Evolutionary conservation across 345 rosid species (phyloP), one percentile per base, ranked within the genome.

Genomic region (Populus euphratica): DNA sequence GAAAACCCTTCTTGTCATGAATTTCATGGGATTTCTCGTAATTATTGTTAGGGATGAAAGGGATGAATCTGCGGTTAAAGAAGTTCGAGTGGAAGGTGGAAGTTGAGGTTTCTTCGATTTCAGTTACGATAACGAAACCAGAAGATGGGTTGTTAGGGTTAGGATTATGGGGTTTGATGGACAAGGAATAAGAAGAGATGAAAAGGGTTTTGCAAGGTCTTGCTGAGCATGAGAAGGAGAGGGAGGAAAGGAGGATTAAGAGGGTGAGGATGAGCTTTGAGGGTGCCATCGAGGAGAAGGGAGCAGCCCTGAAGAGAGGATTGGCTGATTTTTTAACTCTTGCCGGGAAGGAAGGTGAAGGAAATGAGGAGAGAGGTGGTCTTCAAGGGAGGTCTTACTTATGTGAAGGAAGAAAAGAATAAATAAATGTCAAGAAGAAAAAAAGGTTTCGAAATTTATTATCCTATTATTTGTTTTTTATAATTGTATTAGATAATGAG

Each of bases 161-260:
- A 69, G 88, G 68, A 77, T 66, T 33, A 47, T 69, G 81, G 61
- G 94, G 92, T 56, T 85, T 81, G 81, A 92, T 72, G 79, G 96
- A 85, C 81, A 92, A 76, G 79, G 97, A 80, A 80, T 91, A 94
- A 25, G 97, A 87, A 47, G 95, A 86, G 85, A 91, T 85, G 80
- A 89, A 61, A 69, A 84, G 79, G 72, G 87, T 73, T 68, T 84
- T 83, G 82, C 86, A 86, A 64, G 86, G 88, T 41, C 88, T 64
- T 2, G 82, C 88, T 69, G 85, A 54, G 50, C 54, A 79, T 29
- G 86, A 31, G 50, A 68, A 10, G 63, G 76, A 64, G 78, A 77
- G 72, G 47, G 25, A 0, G 5, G 68, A 59, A 16, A 73, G 25
- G 23, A 78, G 78, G 29, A 75, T 31, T 16, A 52, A 38, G 69